Evolutionary conservation across 352 stramenopile species (phyloP), one percentile per base, ranked within the genome.

Genomic region (Globisporangium splendens): DNA sequence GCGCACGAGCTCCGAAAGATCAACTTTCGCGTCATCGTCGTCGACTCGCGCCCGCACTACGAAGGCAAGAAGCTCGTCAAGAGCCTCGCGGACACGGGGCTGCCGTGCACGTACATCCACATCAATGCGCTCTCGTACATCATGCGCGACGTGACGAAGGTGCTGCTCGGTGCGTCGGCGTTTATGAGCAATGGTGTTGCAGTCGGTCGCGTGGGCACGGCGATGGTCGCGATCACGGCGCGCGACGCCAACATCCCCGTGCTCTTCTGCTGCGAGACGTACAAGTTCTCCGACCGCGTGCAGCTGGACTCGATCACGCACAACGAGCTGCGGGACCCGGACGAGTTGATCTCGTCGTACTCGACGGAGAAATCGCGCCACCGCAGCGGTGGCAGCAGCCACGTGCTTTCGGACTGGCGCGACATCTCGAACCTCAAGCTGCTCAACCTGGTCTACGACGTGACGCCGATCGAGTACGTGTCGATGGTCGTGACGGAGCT

Each of bases 191-290:
- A 99, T 68, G 96, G 96, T 31, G 88, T 91, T 48, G 89, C 97
- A 0, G 78, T 98, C 42, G 83, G 86, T 3, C 84, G 88, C 44
- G 92, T 97, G 0, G 96, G 96, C 17, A 98, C 95, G 17, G 93
- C 93, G 18, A 83, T 96, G 17, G 90, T 98, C 21, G 95, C 95
- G 8, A 88, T 98, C 74, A 78, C 91, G 46, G 96, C 96, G 0
- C 83, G 92, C 43, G 79, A 92, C 24, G 80, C 86, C 54, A 95
- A 98, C 57, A 91, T 98, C 44, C 96, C 97, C 0, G 95, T 99
- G 33, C 82, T 99, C 14, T 97, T 99, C 44, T 98, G 93, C 64
- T 98, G 95, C 66, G 97, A 99, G 80, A 98, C 96, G 31, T 99
- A 99, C 87, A 99, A 99, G 70, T 93, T 93, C 50, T 89, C 80